These are phyloP conservation scores for Chlamydomonas sp. DNA, from an alignment of 139 green algal species.

Conservation along the genomic window DNA sequence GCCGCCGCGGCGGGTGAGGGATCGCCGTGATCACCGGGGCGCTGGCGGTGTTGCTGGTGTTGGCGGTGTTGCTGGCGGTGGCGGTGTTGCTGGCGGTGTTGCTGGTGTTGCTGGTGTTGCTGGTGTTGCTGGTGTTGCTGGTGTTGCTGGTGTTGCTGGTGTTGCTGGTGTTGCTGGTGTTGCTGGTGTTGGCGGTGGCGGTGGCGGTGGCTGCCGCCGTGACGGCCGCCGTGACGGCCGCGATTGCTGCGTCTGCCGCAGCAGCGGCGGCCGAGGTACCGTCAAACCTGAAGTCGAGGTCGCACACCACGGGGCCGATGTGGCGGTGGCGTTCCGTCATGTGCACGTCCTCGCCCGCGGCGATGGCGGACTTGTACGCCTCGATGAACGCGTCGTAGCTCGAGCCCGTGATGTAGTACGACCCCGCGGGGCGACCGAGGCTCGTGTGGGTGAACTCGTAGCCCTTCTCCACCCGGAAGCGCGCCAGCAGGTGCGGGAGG, in stretches of 20 bases:
- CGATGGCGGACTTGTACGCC: neutral
- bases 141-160: neutral
- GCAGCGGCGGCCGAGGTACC: neutral
- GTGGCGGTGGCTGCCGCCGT: neutral
- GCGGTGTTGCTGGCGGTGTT: no score
- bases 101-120: neutral
- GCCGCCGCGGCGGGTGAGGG: neutral
- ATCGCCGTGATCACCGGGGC: no score
- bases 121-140: neutral
- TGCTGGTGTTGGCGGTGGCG: neutral
- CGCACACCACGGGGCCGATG: constrained; percentile 7
- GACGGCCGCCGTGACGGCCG: neutral
- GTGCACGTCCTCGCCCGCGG: neutral
- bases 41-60: neutral
- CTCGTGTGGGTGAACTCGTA: constrained; percentile 15
- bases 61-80: neutral
- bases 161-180: neutral
- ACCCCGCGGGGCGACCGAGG: neutral
- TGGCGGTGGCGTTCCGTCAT: constrained; percentile 18
- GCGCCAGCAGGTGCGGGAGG: neutral
- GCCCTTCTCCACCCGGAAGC: constrained; percentile 13
- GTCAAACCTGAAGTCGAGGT: constrained; percentile 16
- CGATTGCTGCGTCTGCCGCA: neutral
- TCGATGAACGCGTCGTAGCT: neutral
- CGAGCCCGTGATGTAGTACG: constrained; percentile 3